Percentiles rank a stretch among this genome's conserved stretches.
Evolutionary conservation across 345 rosid species (phyloP).

Genomic region (Syzygium oleosum): DNA sequence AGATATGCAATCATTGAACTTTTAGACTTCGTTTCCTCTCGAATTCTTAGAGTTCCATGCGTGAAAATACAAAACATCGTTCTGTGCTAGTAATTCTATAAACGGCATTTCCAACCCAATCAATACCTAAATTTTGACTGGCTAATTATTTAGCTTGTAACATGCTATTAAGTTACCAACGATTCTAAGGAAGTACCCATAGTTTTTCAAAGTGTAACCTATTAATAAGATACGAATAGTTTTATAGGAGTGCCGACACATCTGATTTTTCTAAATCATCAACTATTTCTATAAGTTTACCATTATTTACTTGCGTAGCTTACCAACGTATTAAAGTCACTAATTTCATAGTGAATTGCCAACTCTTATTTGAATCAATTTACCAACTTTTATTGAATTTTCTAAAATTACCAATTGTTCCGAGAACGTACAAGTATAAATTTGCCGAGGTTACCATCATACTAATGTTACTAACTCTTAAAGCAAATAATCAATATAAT

Average conservation of each 20-base stretch:
- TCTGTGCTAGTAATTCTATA: not conserved
- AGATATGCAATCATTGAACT: not conserved
- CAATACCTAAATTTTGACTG: rapidly evolving
- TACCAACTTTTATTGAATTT: not conserved
- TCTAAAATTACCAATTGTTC: not conserved
- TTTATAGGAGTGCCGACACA: not conserved
- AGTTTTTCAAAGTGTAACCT: not conserved
- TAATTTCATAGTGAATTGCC: not conserved
- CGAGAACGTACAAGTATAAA: not conserved
- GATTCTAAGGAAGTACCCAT: not conserved
- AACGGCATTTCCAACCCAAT: not conserved
- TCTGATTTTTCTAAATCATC: not conserved
- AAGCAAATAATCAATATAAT: not conserved
- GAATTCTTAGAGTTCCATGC: not conserved
- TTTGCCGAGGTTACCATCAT: not conserved
- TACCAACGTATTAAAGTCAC: not conserved
- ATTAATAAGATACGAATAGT: not conserved
- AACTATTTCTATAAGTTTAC: not conserved
- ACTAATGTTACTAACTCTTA: not conserved
- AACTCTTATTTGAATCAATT: not conserved
- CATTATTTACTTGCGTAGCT: not conserved
- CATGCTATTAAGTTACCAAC: not conserved
- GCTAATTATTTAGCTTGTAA: not conserved
- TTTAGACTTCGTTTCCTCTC: not conserved
- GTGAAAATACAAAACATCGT: not conserved